phyloP scores from a whole-genome alignment of 257 asterid genomes.

The Gentiana dahurica region DNA sequence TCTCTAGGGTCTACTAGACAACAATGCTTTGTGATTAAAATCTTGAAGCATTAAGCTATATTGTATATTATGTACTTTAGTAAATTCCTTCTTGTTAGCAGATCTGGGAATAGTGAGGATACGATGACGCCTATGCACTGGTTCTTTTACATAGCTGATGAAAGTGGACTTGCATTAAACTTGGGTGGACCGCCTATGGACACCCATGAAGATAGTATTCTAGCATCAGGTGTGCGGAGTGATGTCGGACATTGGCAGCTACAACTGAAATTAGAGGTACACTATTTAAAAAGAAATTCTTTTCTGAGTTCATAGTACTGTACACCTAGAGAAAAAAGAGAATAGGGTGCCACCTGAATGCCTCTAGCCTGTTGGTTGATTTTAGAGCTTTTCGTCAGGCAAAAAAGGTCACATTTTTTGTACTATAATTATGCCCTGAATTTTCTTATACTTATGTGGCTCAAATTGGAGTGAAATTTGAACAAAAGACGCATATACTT shows the following conservation, averaged over 20 bases:
- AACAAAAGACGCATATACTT: no score
- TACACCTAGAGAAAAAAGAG: no score
- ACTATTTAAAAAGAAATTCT: conserved; percentile 8
- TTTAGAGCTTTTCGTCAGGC: not conserved
- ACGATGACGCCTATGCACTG: conserved; percentile 47
- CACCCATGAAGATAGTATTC: conserved; percentile 31
- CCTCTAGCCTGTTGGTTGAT: not conserved
- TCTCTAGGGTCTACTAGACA: not conserved
- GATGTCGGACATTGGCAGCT: conserved; percentile 91
- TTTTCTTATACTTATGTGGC: no score
- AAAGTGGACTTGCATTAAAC: conserved; percentile 53
- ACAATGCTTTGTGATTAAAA: not conserved
- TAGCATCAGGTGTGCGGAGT: conserved; percentile 60
- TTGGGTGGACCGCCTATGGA: conserved; percentile 43
- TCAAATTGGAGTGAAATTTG: no score
- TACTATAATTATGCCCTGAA: no score
- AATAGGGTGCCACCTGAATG: conserved; percentile 1
- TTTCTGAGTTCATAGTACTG: no score
- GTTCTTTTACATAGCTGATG: conserved; percentile 96
- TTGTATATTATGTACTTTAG: not conserved
- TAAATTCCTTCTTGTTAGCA: conserved; percentile 14
- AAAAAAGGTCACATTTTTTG: no score
- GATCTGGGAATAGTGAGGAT: conserved; percentile 37
- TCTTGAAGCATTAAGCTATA: not conserved
- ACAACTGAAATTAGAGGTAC: conserved; percentile 74